Evolutionary conservation across 2,329 filamentous ascomycete genomes (phyloP).

Genomic region (Colletotrichum graminicola): DNA sequence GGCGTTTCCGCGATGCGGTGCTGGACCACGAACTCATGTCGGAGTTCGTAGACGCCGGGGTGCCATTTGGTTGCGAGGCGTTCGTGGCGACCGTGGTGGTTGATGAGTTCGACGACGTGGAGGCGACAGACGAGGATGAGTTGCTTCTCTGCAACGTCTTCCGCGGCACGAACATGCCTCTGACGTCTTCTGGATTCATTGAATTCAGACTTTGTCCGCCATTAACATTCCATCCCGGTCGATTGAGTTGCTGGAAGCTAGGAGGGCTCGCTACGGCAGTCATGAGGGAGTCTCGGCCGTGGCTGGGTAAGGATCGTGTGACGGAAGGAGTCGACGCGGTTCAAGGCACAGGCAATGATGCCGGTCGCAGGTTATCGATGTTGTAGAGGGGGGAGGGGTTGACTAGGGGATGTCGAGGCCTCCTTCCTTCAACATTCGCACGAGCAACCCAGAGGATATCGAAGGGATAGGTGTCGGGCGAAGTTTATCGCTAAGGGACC

Average conservation of each 20-base stretch:
- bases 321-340: slow-evolving; percentile 15
- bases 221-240: slow-evolving; percentile 76
- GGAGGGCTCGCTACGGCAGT: slow-evolving; percentile 76
- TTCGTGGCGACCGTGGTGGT: slow-evolving; percentile 73
- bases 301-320: slow-evolving; percentile 6
- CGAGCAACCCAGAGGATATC: slow-evolving; percentile 23
- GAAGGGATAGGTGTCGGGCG: slow-evolving; percentile 6
- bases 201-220: slow-evolving; percentile 66
- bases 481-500: background rate
- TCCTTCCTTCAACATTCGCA: slow-evolving; percentile 39
- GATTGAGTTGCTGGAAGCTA: slow-evolving; percentile 72
- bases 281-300: slow-evolving; percentile 62
- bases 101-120: slow-evolving; percentile 70
- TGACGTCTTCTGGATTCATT: slow-evolving; percentile 86
- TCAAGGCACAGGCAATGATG: slow-evolving; percentile 5
- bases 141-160: slow-evolving; percentile 89
- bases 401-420: slow-evolving; percentile 22
- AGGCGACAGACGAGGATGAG: slow-evolving; percentile 89
- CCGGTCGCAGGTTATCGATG: slow-evolving; percentile 13
- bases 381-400: background rate
- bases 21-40: slow-evolving; percentile 66
- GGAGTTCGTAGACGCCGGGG: slow-evolving; percentile 58
- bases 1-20: slow-evolving; percentile 63
- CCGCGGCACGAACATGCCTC: slow-evolving; percentile 89
- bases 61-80: slow-evolving; percentile 73